A percentile compares a stretch with the other conserved stretches of the same genome.
phyloP scores from a whole-genome alignment of 371 early-diverging fungal species.

The Coemansia sp. region DNA sequence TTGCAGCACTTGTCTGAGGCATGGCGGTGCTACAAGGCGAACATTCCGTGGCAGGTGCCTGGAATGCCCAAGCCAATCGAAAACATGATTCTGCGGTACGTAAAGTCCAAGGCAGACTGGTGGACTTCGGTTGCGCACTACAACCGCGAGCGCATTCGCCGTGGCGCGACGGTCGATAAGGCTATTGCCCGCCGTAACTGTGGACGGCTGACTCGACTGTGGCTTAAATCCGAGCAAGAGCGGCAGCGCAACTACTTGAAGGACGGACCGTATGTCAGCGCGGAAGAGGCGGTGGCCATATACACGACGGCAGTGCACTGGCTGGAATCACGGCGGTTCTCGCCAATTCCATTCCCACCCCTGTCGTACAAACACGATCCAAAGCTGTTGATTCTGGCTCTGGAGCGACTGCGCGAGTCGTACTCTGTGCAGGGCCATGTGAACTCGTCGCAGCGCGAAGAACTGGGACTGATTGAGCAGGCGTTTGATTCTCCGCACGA shows the following conservation, averaged over 20 bases:
- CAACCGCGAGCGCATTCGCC: conserved; percentile 97
- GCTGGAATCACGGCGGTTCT: conserved; percentile 96
- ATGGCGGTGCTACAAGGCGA: conserved; percentile 99
- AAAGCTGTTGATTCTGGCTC: conserved; percentile 90
- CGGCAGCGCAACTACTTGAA: conserved; percentile 98
- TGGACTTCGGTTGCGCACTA: conserved; percentile 98
- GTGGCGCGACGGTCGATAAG: conserved; percentile 99
- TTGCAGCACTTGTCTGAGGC: conserved; percentile 97
- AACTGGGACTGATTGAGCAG: conserved; percentile 95
- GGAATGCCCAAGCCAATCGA: conserved; percentile 97
- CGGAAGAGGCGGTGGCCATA: conserved; percentile 97
- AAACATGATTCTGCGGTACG: conserved; percentile 97
- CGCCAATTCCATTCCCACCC: conserved; percentile 98
- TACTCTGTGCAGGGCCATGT: conserved; percentile 94
- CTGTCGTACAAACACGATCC: conserved; percentile 98
- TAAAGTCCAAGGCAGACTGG: conserved; percentile 99
- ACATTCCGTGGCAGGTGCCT: conserved; percentile 98
- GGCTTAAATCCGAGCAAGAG: conserved; percentile 98
- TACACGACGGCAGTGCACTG: conserved; percentile 97
- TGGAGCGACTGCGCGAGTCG: conserved; percentile 94
- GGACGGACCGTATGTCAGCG: conserved; percentile 96
- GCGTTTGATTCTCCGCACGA: conserved; percentile 98
- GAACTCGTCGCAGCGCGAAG: conserved; percentile 96
- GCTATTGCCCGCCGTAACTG: conserved; percentile 97
- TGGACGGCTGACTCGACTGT: conserved; percentile 97